These are phyloP conservation scores for Trifolium repens DNA, from an alignment of 306 rosid species.

Conservation along the genomic window DNA sequence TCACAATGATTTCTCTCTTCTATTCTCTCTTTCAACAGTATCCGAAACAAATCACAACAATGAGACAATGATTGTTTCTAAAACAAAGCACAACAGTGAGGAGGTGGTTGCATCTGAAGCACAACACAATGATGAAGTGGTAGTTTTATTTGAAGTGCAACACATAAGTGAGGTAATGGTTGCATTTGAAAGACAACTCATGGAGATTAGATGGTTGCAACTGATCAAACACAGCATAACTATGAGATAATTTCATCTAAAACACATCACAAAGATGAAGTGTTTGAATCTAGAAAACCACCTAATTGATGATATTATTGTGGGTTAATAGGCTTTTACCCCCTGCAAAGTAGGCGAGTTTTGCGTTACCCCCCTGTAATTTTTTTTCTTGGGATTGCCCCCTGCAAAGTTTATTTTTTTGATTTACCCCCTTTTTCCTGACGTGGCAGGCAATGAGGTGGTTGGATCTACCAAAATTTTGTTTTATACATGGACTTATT, in stretches of 20 bases:
- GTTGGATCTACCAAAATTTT: too few species aligned
- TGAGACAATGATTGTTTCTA: neutral
- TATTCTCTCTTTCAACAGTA: too few species aligned
- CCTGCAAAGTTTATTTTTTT: too few species aligned
- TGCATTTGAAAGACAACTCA: conserved; percentile 25
- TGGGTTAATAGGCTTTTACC: too few species aligned
- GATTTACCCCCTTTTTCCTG: too few species aligned
- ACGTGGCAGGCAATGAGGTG: too few species aligned
- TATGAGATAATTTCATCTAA: neutral
- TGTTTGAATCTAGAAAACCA: neutral
- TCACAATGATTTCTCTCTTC: too few species aligned
- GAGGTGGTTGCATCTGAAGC: neutral
- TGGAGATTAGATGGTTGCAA: neutral
- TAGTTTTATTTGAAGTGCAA: conserved; percentile 9
- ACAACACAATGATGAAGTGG: neutral
- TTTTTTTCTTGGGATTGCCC: too few species aligned
- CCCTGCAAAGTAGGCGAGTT: too few species aligned
- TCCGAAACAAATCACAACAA: too few species aligned
- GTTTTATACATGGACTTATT: too few species aligned
- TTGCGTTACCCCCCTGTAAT: too few species aligned
- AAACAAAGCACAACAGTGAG: conserved; percentile 16
- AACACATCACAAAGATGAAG: neutral
- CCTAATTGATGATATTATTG: neutral
- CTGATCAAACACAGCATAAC: conserved; percentile 27
- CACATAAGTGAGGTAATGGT: neutral